phyloP scores from a whole-genome alignment of 2,329 filamentous ascomycete genomes.

The Aspergillus floridensis region DNA sequence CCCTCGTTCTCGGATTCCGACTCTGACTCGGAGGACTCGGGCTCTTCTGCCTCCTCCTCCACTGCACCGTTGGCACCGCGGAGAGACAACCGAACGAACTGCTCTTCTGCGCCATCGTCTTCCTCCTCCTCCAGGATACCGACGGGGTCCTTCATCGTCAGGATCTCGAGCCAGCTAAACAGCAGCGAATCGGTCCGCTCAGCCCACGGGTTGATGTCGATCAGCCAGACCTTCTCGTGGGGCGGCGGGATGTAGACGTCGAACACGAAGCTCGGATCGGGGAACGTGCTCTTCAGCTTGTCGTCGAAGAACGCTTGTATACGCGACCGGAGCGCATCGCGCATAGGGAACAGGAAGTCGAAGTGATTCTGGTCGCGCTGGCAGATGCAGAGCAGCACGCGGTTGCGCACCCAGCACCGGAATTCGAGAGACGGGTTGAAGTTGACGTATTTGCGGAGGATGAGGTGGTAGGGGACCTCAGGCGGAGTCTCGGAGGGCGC shows the following conservation, averaged over 20 bases:
- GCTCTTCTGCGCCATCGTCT: slow-evolving; percentile 28
- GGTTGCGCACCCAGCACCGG: slow-evolving; percentile 85
- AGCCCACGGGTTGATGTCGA: slow-evolving; percentile 96
- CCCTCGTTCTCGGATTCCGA: slow-evolving; percentile 43
- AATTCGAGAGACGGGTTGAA: slow-evolving; percentile 92
- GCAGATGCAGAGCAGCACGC: slow-evolving; percentile 75
- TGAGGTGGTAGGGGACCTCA: slow-evolving; percentile 70
- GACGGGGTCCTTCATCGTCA: slow-evolving; percentile 60
- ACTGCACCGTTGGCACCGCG: slow-evolving; percentile 17
- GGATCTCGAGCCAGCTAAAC: slow-evolving; percentile 85
- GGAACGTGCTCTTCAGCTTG: slow-evolving; percentile 72
- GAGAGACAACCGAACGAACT: slow-evolving; percentile 38
- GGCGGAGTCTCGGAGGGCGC: slow-evolving; percentile 20
- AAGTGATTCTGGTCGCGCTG: slow-evolving; percentile 92
- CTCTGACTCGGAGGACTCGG: slow-evolving; percentile 27
- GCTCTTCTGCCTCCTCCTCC: slow-evolving; percentile 22
- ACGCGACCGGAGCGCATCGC: slow-evolving; percentile 62
- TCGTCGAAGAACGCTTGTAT: slow-evolving; percentile 76
- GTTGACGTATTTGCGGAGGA: slow-evolving; percentile 82
- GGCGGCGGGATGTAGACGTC: slow-evolving; percentile 84
- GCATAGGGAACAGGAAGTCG: slow-evolving; percentile 71
- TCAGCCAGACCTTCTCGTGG: slow-evolving; percentile 74
- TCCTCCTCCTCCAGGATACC: slow-evolving; percentile 39
- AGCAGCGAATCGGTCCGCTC: slow-evolving; percentile 81
- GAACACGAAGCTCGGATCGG: slow-evolving; percentile 80